Evolutionary conservation across 2,329 filamentous ascomycete species (phyloP), one percentile per base, ranked within the genome.

Genomic region (Didymella segeticola): DNA sequence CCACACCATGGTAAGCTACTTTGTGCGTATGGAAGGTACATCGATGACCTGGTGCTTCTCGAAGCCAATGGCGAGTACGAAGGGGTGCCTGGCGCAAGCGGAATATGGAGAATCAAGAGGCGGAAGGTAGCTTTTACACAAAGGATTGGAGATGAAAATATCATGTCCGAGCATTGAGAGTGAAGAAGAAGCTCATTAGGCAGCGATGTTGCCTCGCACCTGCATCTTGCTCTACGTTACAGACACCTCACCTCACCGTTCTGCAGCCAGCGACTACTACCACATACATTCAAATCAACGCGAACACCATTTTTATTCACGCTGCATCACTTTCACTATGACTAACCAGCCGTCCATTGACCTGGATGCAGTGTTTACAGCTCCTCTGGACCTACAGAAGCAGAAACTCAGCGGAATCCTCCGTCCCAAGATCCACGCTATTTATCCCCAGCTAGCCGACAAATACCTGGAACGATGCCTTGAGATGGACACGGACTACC

Each of bases 1-100:
- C 73, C 72, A 22, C 78, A 78, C 61, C 64, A 70, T 34, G 76
- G 76, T 2, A 69, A 76, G 55, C 64, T 73, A 31, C 66, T 78
- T 2, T 75, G 73, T 22, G 77, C 77, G 14, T 78, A 75, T 52
- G 77, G 77, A 9, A 74, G 64, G 47, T 79, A 79, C 49, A 58
- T 70, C 4, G 78, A 79, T 53, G 63, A 71, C 30, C 55, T 79
- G 8, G 62, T 75, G 1, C 57, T 70, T 23, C 43, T 68, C 19
- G 58, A 60, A 30, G 58, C 60, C 17, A 60, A 55, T 5, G 64
- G 56, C 8, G 60, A 69, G 38, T 55, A 36, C 11, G 70, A 73
- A 38, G 69, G 69, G 11, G 65, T 72, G 29, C 63, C 63, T 22
- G 75, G 75, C 11, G 73, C 75, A 23, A 75, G 70, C 41, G 76